These are phyloP conservation scores for Gaertneriomyces sp. DNA, from an alignment of 192 early-diverging fungal genomes.

Conservation along the genomic window DNA sequence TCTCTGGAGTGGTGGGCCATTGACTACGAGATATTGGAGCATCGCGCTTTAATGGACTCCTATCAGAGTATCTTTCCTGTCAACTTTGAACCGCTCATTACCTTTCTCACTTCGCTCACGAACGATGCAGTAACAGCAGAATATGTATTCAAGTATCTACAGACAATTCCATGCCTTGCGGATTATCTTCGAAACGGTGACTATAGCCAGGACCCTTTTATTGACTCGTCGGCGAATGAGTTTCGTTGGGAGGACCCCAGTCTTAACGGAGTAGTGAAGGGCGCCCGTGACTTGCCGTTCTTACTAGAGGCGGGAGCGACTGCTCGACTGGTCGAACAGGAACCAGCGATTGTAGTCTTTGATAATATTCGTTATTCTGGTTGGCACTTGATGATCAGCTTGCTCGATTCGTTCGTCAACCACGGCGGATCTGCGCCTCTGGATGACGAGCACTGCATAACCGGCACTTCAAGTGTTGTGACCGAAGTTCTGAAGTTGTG, in stretches of 20 bases:
- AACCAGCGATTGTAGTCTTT: conserved; percentile 23
- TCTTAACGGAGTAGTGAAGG: conserved; percentile 19
- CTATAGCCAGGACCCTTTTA: conserved; percentile 21
- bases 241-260: not conserved
- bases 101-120: conserved; percentile 30
- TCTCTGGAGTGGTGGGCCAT: conserved; percentile 42
- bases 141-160: conserved; percentile 38
- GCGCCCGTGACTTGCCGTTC: conserved; percentile 16
- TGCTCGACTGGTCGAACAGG: conserved; percentile 17
- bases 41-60: conserved; percentile 38
- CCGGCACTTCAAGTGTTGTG: conserved; percentile 21
- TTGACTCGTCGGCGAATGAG: not conserved
- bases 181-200: conserved; percentile 25
- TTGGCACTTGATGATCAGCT: conserved; percentile 39
- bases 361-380: conserved; percentile 33
- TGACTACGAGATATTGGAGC: conserved; percentile 34
- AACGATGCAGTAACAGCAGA: conserved; percentile 21
- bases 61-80: conserved; percentile 32
- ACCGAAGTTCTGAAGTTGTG: conserved; percentile 33
- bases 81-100: conserved; percentile 25
- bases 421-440: conserved; percentile 11
- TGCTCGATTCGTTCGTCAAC: conserved; percentile 41
- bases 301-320: conserved; percentile 14
- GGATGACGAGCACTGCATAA: not conserved
- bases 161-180: conserved; percentile 29